These are phyloP conservation scores for Ormosia semicastrata DNA, from an alignment of 306 rosid genomes.

Conservation along the genomic window DNA sequence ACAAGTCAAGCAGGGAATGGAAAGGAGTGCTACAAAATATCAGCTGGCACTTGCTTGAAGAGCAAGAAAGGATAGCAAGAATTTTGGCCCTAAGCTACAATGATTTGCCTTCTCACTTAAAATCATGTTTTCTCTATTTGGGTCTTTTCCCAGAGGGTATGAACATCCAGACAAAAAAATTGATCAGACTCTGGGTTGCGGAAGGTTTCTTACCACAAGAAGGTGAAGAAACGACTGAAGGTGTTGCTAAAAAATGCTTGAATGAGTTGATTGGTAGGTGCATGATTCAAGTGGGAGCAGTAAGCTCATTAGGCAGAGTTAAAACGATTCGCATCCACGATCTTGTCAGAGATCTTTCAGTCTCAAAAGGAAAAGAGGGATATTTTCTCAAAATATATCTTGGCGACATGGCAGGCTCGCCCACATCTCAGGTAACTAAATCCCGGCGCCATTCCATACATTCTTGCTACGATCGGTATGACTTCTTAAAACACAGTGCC, in stretches of 20 bases:
- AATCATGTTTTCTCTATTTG: conserved; percentile 46
- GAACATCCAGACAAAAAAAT: conserved; percentile 37
- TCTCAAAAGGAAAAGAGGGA: conserved; percentile 39
- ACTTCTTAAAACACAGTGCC: conserved; percentile 35
- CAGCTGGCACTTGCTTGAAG: conserved; percentile 39
- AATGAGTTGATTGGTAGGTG: conserved; percentile 51
- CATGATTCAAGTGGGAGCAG: conserved; percentile 45
- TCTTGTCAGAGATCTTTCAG: conserved; percentile 44
- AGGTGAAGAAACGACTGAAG: conserved; percentile 42
- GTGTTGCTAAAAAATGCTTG: conserved; percentile 39
- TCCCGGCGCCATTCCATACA: conserved; percentile 42
- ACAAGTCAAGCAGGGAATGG: conserved; percentile 40
- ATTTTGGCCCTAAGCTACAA: conserved; percentile 46
- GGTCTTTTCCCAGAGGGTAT: conserved; percentile 42
- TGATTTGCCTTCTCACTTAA: conserved; percentile 42
- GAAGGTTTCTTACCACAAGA: conserved; percentile 49
- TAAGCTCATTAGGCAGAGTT: conserved; percentile 44
- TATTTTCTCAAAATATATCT: conserved; percentile 31
- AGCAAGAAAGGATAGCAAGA: conserved; percentile 33
- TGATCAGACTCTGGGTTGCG: conserved; percentile 45
- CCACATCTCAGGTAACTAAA: conserved; percentile 26
- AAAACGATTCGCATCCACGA: conserved; percentile 47
- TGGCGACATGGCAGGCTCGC: conserved; percentile 26
- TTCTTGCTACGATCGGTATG: conserved; percentile 46
- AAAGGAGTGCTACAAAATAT: conserved; percentile 32